These are phyloP conservation scores for Periconia macrospinosa DNA, from an alignment of 2,329 filamentous ascomycete genomes.

Conservation along the genomic window DNA sequence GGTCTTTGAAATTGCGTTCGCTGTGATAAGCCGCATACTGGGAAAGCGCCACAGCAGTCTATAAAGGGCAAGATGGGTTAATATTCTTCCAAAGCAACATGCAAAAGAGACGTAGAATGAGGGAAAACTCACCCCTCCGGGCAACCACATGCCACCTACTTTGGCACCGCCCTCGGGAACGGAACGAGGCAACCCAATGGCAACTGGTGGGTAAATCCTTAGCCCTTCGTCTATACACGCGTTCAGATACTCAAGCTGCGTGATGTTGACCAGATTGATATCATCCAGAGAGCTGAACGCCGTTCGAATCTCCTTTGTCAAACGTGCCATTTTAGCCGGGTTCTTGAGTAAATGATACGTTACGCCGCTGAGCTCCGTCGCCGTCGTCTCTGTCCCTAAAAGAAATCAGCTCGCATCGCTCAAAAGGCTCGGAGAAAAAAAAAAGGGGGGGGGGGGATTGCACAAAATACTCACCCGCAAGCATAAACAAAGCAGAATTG, in stretches of 20 bases:
- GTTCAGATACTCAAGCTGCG: constrained; percentile 40
- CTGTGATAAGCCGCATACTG: constrained; percentile 25
- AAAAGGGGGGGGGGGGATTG: too few relatives aligned
- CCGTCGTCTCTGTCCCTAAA: constrained; percentile 28
- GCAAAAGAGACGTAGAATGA: too few relatives aligned
- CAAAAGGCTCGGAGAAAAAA: too few relatives aligned
- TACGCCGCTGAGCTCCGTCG: constrained; percentile 24
- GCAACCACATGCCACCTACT: constrained; percentile 34
- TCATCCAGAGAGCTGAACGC: constrained; percentile 15
- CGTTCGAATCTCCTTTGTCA: constrained; percentile 24
- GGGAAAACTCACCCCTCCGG: constrained; percentile 19
- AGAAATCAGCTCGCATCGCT: background rate
- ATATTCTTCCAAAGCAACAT: background rate
- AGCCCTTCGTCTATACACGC: constrained; percentile 50
- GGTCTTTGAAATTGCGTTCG: constrained; percentile 25
- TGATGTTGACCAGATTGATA: constrained; percentile 20
- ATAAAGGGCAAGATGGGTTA: background rate
- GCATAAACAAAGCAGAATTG: constrained; percentile 26
- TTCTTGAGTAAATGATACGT: constrained; percentile 29
- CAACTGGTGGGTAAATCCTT: constrained; percentile 48
- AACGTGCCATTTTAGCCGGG: constrained; percentile 13
- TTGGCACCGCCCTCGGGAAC: constrained; percentile 27
- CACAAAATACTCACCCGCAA: constrained; percentile 9
- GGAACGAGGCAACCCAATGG: constrained; percentile 33
- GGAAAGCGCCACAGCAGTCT: constrained; percentile 12